Percentiles rank a stretch among this genome's conserved stretches.
These are phyloP conservation scores for Calonectria ilicicola DNA, from an alignment of 2,329 filamentous ascomycete species.

Conservation along the genomic window DNA sequence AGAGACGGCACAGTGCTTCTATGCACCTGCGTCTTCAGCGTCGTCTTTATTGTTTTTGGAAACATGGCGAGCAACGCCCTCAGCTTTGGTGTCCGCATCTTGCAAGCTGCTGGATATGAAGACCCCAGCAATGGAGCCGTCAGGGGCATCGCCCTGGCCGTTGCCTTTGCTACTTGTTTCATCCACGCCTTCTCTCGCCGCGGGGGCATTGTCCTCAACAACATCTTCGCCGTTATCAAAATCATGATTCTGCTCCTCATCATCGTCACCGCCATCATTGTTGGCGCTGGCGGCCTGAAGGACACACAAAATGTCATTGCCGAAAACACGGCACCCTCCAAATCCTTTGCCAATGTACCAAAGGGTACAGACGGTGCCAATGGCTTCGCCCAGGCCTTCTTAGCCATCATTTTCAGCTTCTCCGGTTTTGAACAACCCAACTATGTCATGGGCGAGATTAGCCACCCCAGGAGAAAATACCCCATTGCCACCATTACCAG, in stretches of 20 bases:
- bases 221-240: conserved; percentile 63
- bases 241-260: conserved; percentile 60
- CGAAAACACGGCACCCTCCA: conserved; percentile 41
- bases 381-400: conserved; percentile 53
- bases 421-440: conserved; percentile 54
- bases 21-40: conserved; percentile 58
- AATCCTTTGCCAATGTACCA: conserved; percentile 39
- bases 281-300: conserved; percentile 42
- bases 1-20: conserved; percentile 50
- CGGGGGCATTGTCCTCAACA: conserved; percentile 64
- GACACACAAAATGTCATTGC: conserved; percentile 39
- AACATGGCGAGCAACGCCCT: conserved; percentile 63
- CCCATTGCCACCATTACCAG: conserved; percentile 46
- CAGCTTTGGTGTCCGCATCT: conserved; percentile 55
- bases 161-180: conserved; percentile 57
- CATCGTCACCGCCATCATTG: conserved; percentile 47
- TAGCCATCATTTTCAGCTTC: conserved; percentile 56
- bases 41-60: conserved; percentile 58
- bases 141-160: conserved; percentile 60
- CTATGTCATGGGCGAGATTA: conserved; percentile 51
- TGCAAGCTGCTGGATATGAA: conserved; percentile 48
- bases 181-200: conserved; percentile 61
- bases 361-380: conserved; percentile 46
- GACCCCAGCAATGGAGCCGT: conserved; percentile 48
- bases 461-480: conserved; percentile 46